Conservation (phyloP, 1,284 basidiomycete genomes). For the Earliella scabrosa region DNA sequence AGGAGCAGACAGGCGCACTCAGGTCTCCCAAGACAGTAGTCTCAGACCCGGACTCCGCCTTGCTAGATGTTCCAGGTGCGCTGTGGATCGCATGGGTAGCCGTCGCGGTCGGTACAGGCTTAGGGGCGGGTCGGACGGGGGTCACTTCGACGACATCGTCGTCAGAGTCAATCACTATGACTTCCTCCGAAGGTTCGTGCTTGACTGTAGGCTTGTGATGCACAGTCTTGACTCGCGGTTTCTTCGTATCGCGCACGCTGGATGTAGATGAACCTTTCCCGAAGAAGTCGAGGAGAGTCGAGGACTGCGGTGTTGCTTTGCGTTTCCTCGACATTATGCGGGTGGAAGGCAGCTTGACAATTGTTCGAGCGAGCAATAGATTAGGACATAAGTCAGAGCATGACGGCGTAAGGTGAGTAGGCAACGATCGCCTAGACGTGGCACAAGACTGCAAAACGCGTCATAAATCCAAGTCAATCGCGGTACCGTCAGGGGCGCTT, state of each 20-base stretch:
- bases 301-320: conserved; percentile 39
- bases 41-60: not conserved
- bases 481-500: no score
- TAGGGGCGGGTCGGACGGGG: not conserved
- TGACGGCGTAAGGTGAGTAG: no score
- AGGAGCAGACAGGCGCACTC: conserved; percentile 10
- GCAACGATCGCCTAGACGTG: no score
- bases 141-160: conserved; percentile 23
- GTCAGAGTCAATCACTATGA: conserved; percentile 59
- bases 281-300: conserved; percentile 60
- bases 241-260: conserved; percentile 12
- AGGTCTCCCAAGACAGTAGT: not conserved
- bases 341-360: conserved; percentile 17
- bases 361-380: no score
- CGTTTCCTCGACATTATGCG: conserved; percentile 44
- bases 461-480: no score
- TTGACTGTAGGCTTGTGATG: not conserved
- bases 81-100: not conserved
- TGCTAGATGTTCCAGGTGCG: not conserved
- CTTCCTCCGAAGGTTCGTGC: conserved; percentile 36
- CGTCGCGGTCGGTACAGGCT: not conserved
- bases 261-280: conserved; percentile 21
- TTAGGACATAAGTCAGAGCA: no score
- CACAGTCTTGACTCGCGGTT: conserved; percentile 7
- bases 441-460: no score